Base-by-base conservation (phyloP, 140 eudicot species). In the Senecio squalidus region DNA sequence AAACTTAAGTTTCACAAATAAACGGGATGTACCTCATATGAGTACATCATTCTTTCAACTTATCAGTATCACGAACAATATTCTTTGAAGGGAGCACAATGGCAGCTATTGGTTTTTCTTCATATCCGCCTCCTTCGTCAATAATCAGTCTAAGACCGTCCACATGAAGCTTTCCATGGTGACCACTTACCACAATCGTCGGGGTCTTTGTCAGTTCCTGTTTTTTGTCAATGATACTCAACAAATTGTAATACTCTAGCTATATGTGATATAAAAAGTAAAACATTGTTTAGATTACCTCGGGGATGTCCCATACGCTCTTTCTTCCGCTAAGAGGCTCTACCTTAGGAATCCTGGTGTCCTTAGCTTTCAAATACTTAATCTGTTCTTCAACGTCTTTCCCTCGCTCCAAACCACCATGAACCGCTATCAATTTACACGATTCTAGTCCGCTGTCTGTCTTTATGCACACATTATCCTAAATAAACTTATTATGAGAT, bases 251-350 rank as follows among this genome's bases (percentile, higher is more conserved):
- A 2, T 16, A 43, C 1, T n/a, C 18, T 43, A 43, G 18, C 1
- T 43, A 43, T 13, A 3, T 43, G 49, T 15, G 6, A 43, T 11
- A 8, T 43, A 43, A 43, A 43, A 36, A 36, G 2, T 36, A 9
- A 36, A n/a, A 4, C 13, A 36, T 13, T 10, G n/a, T 36, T 36
- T 36, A 9, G 26, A 5, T 52, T 24, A 89, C 97, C 98, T 86
- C 74, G 0, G 98, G 98, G 13, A 86, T 80, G 24, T 90, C 84
- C 95, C 91, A 83, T 0, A 86, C 90, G 10, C 61, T 85, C 69
- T 80, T 80, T 62, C 97, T 80, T 9, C 97, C 97, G 36, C 95
- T 82, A 21, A 90, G 88, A 59, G 88, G 79, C 72, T 78, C 95
- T 16, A 86, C 82, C 68, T 83, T 83, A 22, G 95, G 80, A 27